Evolutionary conservation across 2,329 filamentous ascomycete species (phyloP).

Genomic region (Fusarium papillatum): DNA sequence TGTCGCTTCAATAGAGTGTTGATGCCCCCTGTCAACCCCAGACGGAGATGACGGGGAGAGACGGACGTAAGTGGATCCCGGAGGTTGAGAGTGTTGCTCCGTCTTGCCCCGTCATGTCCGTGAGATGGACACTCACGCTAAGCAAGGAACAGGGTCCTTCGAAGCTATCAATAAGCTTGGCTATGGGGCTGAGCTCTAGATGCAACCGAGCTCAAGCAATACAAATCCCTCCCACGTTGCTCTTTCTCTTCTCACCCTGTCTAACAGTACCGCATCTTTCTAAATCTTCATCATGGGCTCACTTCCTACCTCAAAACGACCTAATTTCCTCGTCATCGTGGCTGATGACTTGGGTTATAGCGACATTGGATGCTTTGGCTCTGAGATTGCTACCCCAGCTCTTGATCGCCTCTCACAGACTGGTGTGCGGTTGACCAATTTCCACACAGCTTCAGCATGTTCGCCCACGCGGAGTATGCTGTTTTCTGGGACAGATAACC

Average conservation of each 20-base stretch:
- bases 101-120: conserved; percentile 2
- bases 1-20: not conserved
- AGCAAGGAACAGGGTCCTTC: not conserved
- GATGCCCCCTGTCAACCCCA: not conserved
- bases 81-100: not conserved
- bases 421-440: conserved; percentile 68
- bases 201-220: not conserved
- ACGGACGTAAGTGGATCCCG: not conserved
- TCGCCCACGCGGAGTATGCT: conserved; percentile 71
- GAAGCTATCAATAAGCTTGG: not conserved
- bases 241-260: not conserved
- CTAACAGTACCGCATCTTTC: not conserved
- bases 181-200: not conserved
- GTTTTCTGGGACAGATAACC: conserved; percentile 71
- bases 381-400: conserved; percentile 69
- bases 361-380: conserved; percentile 58
- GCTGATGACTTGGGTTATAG: conserved; percentile 46
- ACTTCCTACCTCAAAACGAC: conserved; percentile 12
- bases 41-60: not conserved
- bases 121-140: not conserved
- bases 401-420: conserved; percentile 63
- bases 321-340: conserved; percentile 46
- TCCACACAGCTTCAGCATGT: conserved; percentile 70
- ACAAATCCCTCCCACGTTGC: not conserved
- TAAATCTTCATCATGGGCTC: not conserved